Percentiles rank a stretch among this genome's conserved stretches.
Evolutionary conservation across 495 filamentous ascomycete genomes (phyloP).

Genomic region (Ramalina intermedia): DNA sequence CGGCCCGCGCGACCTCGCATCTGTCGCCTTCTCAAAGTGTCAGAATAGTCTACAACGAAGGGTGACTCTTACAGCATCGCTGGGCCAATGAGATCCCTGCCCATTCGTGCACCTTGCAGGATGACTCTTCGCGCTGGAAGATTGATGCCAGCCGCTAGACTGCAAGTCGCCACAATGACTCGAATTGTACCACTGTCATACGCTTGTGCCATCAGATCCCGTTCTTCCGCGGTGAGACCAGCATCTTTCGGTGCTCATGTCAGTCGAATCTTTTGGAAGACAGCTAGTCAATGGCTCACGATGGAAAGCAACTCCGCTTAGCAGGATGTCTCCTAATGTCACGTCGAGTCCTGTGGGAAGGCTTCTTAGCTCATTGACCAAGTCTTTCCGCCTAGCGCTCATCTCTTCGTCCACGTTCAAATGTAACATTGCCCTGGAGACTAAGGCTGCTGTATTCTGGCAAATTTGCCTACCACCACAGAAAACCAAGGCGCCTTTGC

Average conservation of each 20-base stretch:
- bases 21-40: slow-evolving; percentile 40
- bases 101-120: slow-evolving; percentile 67
- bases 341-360: slow-evolving; percentile 53
- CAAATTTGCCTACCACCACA: slow-evolving; percentile 54
- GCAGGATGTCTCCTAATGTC: slow-evolving; percentile 47
- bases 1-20: slow-evolving; percentile 76
- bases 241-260: slow-evolving; percentile 33
- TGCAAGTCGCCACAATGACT: slow-evolving; percentile 68
- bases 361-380: slow-evolving; percentile 54
- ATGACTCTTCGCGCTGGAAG: slow-evolving; percentile 64
- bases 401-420: slow-evolving; percentile 30
- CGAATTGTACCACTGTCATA: slow-evolving; percentile 59
- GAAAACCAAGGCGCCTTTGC: slow-evolving; percentile 64
- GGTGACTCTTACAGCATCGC: slow-evolving; percentile 46
- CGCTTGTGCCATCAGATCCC: slow-evolving; percentile 56
- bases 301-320: slow-evolving; percentile 62
- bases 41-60: not conserved
- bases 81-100: slow-evolving; percentile 59
- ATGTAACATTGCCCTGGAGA: slow-evolving; percentile 46
- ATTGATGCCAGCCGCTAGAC: slow-evolving; percentile 76
- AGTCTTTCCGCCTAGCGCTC: slow-evolving; percentile 45
- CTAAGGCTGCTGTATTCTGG: slow-evolving; percentile 47
- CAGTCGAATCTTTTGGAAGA: not conserved
- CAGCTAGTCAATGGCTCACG: slow-evolving; percentile 27
- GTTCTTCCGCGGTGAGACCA: slow-evolving; percentile 67